A percentile compares a stretch with the other conserved stretches of the same genome.
Evolutionary conservation across 768 basidiomycete species (phyloP).

Genomic region (Terana coerulea): DNA sequence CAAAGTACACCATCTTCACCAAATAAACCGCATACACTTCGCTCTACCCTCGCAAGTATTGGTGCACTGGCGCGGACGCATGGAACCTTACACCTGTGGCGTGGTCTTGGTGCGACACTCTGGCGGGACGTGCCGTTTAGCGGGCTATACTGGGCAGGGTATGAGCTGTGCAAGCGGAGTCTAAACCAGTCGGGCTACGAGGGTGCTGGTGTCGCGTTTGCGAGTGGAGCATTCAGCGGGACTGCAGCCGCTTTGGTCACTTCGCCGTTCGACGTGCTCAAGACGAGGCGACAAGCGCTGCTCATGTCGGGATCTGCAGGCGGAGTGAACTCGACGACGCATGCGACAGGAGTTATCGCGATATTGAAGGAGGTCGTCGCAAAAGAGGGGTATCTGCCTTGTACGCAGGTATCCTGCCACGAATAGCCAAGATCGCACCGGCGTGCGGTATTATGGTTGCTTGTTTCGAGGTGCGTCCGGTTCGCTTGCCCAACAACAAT

Average conservation of each 20-base stretch:
- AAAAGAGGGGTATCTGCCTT: constrained; percentile 72
- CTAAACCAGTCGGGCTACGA: constrained; percentile 50
- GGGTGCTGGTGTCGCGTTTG: constrained; percentile 72
- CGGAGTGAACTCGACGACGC: constrained; percentile 24
- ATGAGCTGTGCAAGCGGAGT: constrained; percentile 74
- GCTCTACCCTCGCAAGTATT: constrained; percentile 67
- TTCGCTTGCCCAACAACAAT: background rate
- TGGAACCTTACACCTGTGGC: constrained; percentile 77
- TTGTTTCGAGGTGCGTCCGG: constrained; percentile 74
- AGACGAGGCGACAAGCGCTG: constrained; percentile 88
- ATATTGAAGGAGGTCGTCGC: constrained; percentile 66
- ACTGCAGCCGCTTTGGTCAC: constrained; percentile 83
- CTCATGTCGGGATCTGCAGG: constrained; percentile 47
- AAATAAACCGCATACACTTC: constrained; percentile 69
- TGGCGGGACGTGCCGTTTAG: constrained; percentile 99
- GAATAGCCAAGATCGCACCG: constrained; percentile 93
- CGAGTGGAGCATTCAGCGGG: constrained; percentile 89
- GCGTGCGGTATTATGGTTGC: constrained; percentile 99
- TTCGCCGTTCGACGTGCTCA: constrained; percentile 95
- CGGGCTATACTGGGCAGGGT: constrained; percentile 95
- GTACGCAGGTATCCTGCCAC: constrained; percentile 81
- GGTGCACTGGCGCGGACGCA: constrained; percentile 53
- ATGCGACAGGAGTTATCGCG: constrained; percentile 49
- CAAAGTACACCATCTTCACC: constrained; percentile 80
- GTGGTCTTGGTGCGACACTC: constrained; percentile 86